Conservation (phyloP, 192 early-diverging fungal genomes). For the Ambispora gerdemannii region DNA sequence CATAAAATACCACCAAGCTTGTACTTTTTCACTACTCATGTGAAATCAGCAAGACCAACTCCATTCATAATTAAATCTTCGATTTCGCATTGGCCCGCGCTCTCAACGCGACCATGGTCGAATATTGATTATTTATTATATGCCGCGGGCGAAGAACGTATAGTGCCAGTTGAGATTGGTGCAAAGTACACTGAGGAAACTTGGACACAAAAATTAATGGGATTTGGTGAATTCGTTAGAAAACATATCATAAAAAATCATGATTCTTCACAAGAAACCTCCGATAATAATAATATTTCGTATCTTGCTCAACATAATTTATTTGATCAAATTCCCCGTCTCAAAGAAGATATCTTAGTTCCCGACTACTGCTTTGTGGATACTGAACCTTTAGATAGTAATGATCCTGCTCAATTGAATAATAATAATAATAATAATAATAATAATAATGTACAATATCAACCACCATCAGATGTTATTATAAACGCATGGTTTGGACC, state of each 20-base stretch:
- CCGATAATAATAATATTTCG: slow-evolving; percentile 29
- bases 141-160: slow-evolving; percentile 60
- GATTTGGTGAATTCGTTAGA: slow-evolving; percentile 68
- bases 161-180: slow-evolving; percentile 83
- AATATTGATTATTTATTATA: slow-evolving; percentile 56
- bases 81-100: slow-evolving; percentile 68
- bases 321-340: slow-evolving; percentile 68
- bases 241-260: no score
- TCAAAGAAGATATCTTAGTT: slow-evolving; percentile 64
- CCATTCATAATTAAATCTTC: slow-evolving; percentile 56
- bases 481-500: slow-evolving; percentile 85
- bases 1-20: slow-evolving; percentile 38
- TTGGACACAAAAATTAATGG: slow-evolving; percentile 75
- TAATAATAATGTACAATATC: neutral
- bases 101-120: slow-evolving; percentile 55
- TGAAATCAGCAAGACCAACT: slow-evolving; percentile 29
- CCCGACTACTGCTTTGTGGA: slow-evolving; percentile 77
- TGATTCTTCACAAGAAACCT: neutral
- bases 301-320: slow-evolving; percentile 90
- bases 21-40: slow-evolving; percentile 37
- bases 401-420: neutral
- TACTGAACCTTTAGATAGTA: slow-evolving; percentile 15
- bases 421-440: neutral
- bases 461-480: slow-evolving; percentile 45
- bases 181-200: slow-evolving; percentile 67